Conservation (phyloP, 2,329 filamentous ascomycete genomes). For the Colletotrichum neosansevieriae region DNA sequence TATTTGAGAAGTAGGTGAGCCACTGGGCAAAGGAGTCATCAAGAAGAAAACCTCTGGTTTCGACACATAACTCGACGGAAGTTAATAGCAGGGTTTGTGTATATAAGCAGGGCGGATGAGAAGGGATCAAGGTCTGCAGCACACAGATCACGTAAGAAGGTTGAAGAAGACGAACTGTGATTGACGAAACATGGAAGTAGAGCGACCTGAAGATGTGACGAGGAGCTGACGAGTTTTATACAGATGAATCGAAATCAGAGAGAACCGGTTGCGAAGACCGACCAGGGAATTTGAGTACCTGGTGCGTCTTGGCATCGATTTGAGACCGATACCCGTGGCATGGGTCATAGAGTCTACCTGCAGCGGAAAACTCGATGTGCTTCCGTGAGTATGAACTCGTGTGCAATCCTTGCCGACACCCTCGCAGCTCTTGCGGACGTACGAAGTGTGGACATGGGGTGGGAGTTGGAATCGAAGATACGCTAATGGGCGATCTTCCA, state of each 20-base stretch:
- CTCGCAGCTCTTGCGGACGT: conserved; percentile 37
- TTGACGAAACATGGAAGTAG: conserved; percentile 6
- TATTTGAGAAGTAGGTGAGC: not conserved
- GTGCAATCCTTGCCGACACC: conserved; percentile 32
- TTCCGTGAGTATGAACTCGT: conserved; percentile 34
- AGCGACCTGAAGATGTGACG: not conserved
- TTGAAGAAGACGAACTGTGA: conserved; percentile 3
- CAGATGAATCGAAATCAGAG: conserved; percentile 26
- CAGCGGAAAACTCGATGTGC: conserved; percentile 34
- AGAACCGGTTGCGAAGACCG: conserved; percentile 14
- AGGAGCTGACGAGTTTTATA: conserved; percentile 38
- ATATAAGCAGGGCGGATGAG: not conserved
- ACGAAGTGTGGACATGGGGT: conserved; percentile 30
- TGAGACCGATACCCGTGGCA: conserved; percentile 37
- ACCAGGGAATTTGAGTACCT: conserved; percentile 12
- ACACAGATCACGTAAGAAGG: not conserved
- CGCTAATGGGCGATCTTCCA: conserved; percentile 28
- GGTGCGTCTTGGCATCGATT: conserved; percentile 33
- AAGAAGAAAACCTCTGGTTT: conserved; percentile 3
- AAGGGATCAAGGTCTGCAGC: not conserved
- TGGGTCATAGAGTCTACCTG: conserved; percentile 32
- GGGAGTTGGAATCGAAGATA: conserved; percentile 26
- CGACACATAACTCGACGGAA: conserved; percentile 26
- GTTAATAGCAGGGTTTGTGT: not conserved
- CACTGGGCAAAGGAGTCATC: conserved; percentile 15